Evolutionary conservation across 306 rosid species (phyloP).

Genomic region (Fragaria vesca): DNA sequence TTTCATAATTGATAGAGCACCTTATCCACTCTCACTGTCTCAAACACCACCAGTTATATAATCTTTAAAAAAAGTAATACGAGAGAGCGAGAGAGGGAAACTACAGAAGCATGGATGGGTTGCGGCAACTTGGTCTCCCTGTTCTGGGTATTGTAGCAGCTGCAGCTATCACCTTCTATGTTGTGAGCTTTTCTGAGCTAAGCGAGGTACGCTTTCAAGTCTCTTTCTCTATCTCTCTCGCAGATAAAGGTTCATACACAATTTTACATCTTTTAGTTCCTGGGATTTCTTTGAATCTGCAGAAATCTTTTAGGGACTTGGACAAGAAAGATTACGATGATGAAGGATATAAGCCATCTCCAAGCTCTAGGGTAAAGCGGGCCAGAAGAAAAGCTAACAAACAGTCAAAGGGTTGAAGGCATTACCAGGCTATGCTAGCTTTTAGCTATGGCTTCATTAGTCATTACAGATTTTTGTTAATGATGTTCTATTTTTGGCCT

Average conservation of each 20-base stretch:
- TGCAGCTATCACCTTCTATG: conserved; percentile 73
- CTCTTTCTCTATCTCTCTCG: neutral
- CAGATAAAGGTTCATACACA: neutral
- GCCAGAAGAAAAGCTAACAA: conserved; percentile 68
- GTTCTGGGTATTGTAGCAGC: conserved; percentile 64
- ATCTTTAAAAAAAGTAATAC: neutral
- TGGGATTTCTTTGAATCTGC: neutral
- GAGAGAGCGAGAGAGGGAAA: neutral
- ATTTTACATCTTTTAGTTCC: neutral
- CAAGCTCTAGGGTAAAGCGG: conserved; percentile 55
- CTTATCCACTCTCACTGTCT: conserved; percentile 12
- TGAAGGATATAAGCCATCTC: conserved; percentile 49
- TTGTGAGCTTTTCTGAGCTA: conserved; percentile 63
- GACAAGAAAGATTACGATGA: conserved; percentile 46
- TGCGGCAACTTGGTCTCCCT: conserved; percentile 58
- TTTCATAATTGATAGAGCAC: neutral
- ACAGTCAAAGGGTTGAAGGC: conserved; percentile 25
- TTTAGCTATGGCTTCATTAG: neutral
- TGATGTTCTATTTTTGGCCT: neutral
- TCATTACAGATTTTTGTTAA: neutral
- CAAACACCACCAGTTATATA: conserved; percentile 1
- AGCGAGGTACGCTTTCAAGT: conserved; percentile 47
- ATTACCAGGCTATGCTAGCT: neutral
- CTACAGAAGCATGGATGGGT: conserved; percentile 40
- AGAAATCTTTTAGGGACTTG: conserved; percentile 62